Evolutionary conservation across 495 filamentous ascomycete species (phyloP), one percentile per base, ranked within the genome.

Genomic region (Glonium stellatum): DNA sequence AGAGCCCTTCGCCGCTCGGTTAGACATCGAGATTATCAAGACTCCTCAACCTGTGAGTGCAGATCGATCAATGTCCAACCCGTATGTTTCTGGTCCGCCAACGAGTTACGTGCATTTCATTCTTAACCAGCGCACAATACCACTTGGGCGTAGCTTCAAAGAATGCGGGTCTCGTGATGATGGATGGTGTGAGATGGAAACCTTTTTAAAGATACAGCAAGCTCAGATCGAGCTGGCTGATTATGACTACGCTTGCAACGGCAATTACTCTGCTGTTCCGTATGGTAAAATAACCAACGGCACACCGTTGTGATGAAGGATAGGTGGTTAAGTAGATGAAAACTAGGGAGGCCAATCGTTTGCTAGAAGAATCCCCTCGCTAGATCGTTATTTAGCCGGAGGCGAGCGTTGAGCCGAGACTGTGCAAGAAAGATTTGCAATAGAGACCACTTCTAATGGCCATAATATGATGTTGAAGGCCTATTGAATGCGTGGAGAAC

Each of bases 21-120:
- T 86, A 1, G 82, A 85, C 67, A 85, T 87, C 50, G 84, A 87
- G 61, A 73, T 87, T 44, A 83, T 87, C 65, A 69, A 72, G 5
- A 75, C 83, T 2, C 84, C 83, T 0, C 71, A 75, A 15, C 78
- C 81, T 13, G 69, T 86, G 1, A 59, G 66, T 15, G 69, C 75
- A 0, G 67, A 76, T 44, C 72, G 83, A 22, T 66, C 59, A 0
- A 57, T 55, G 13, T 35, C 61, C 15, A 51, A 37, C 15, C 25
- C 61, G 11, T 66, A 62, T 35, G 18, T 50, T n/a, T 64, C 62
- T 3, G 65, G 62, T 34, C 66, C 60, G 19, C 71, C 75, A 57
- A 86, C 81, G 4, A 75, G 66, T 11, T 87, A 87, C 63, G 72
- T 87, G 5, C 83, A 86, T 67, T 85, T 87, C 67, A 68, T 87